These are phyloP conservation scores for Lasiodiplodia theobromae DNA, from an alignment of 2,329 filamentous ascomycete species.

Conservation along the genomic window DNA sequence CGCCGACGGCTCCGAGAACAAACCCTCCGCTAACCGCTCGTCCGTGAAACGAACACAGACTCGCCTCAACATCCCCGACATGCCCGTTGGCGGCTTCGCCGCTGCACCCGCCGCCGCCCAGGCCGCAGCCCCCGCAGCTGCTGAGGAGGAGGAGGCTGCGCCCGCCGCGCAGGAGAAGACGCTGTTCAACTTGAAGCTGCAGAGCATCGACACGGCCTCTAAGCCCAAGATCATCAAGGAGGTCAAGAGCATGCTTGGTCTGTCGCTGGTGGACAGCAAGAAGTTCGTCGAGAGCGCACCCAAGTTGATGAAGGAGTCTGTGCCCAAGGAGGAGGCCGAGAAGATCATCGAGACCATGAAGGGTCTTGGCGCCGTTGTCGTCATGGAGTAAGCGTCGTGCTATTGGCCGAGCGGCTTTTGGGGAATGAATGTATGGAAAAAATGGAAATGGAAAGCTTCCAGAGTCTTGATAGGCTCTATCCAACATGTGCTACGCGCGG, in stretches of 20 bases:
- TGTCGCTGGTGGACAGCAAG: slow-evolving; percentile 98
- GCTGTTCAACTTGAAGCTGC: slow-evolving; percentile 94
- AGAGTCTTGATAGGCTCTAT: background rate
- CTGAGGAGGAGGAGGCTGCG: slow-evolving; percentile 83
- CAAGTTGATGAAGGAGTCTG: slow-evolving; percentile 98
- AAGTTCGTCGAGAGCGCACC: slow-evolving; percentile 99
- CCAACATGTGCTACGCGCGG: slow-evolving; percentile 7
- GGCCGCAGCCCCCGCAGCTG: slow-evolving; percentile 66
- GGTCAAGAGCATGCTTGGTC: slow-evolving; percentile 92
- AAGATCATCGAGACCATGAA: slow-evolving; percentile 97
- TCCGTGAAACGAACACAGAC: slow-evolving; percentile 62
- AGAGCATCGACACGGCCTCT: slow-evolving; percentile 82
- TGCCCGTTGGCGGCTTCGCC: slow-evolving; percentile 91
- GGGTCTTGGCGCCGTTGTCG: slow-evolving; percentile 85
- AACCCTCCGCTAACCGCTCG: slow-evolving; percentile 19
- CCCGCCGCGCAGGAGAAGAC: slow-evolving; percentile 93
- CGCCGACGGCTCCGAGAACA: slow-evolving; percentile 21
- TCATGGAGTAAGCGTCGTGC: slow-evolving; percentile 75
- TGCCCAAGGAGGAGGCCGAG: slow-evolving; percentile 98
- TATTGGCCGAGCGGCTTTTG: slow-evolving; percentile 7
- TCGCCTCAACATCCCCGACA: slow-evolving; percentile 95
- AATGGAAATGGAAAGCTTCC: slow-evolving; percentile 26
- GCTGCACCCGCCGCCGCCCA: slow-evolving; percentile 66
- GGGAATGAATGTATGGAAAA: slow-evolving; percentile 20
- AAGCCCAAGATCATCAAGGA: slow-evolving; percentile 99